These are phyloP conservation scores for Xylogone sp. DNA, from an alignment of 2,329 filamentous ascomycete species.

Conservation along the genomic window DNA sequence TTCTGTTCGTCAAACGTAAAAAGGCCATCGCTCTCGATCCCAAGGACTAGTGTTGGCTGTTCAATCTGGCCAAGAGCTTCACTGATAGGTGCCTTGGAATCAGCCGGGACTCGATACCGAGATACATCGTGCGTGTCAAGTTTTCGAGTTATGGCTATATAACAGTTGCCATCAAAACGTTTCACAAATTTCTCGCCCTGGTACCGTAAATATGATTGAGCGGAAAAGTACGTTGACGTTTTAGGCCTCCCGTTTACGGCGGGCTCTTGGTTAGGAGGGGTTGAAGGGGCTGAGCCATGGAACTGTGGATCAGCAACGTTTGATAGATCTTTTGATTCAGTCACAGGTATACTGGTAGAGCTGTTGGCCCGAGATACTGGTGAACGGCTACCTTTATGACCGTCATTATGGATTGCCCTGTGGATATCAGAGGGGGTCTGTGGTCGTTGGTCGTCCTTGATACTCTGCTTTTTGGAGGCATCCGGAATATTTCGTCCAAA, in stretches of 20 bases:
- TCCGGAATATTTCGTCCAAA: conserved; percentile 94
- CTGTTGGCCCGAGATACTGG: conserved; percentile 42
- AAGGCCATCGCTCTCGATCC: conserved; percentile 91
- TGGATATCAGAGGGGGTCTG: conserved; percentile 58
- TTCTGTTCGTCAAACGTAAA: conserved; percentile 98
- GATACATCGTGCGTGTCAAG: conserved; percentile 96
- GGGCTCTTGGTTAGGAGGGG: conserved; percentile 39
- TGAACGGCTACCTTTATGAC: conserved; percentile 60
- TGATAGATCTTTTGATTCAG: conserved; percentile 21
- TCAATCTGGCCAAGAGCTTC: conserved; percentile 78
- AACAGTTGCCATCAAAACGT: conserved; percentile 97
- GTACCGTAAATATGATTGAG: conserved; percentile 95
- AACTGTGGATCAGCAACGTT: conserved; percentile 65
- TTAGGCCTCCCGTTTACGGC: conserved; percentile 28
- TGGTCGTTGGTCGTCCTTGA: conserved; percentile 62
- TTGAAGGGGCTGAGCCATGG: conserved; percentile 54
- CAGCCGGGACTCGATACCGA: conserved; percentile 55
- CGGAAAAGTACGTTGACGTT: conserved; percentile 89
- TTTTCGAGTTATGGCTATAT: conserved; percentile 97
- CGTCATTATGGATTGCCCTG: conserved; percentile 80
- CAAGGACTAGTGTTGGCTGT: conserved; percentile 86
- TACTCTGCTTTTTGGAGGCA: conserved; percentile 76
- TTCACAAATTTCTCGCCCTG: conserved; percentile 96
- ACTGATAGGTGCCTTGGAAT: conserved; percentile 46
- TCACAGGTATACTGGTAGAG: conserved; percentile 12